Conservation (phyloP, 805 yeast species). For the Yarrowia sp. region DNA sequence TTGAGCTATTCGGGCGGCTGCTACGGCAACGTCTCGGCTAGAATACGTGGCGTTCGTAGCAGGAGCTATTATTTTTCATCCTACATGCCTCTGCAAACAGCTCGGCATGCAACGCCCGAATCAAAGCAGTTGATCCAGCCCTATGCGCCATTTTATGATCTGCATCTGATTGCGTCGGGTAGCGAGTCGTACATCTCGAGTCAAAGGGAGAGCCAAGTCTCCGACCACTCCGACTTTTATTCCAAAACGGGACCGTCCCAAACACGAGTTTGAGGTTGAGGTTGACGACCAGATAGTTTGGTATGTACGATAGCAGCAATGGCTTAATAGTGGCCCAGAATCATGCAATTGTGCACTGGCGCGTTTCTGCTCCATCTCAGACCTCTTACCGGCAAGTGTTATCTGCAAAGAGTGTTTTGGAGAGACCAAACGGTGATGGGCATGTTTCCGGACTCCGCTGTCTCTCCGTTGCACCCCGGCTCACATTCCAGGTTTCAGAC, state of each 20-base stretch:
- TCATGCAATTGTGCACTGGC: too few species aligned
- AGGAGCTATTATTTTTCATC: too few species aligned
- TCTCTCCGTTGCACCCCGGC: background rate
- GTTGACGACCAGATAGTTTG: background rate
- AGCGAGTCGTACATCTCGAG: background rate
- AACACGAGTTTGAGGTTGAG: constrained; percentile 4
- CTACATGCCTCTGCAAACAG: too few species aligned
- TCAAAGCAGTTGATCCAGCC: background rate
- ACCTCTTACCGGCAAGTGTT: too few species aligned
- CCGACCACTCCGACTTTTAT: background rate
- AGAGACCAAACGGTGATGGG: too few species aligned
- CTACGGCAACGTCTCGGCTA: background rate
- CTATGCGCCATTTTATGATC: constrained; percentile 11
- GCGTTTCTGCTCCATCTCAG: too few species aligned
- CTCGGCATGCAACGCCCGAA: too few species aligned
- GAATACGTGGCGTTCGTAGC: background rate
- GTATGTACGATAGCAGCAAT: background rate
- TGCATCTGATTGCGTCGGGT: background rate
- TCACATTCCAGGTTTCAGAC: background rate
- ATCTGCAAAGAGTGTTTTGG: too few species aligned
- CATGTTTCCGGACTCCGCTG: too few species aligned
- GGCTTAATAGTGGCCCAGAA: too few species aligned
- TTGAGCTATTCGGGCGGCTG: background rate
- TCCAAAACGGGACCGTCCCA: background rate
- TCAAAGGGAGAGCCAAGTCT: background rate